Evolutionary conservation across 1,139 yeast genomes (phyloP).

Genomic region (Komagataea norvegica): DNA sequence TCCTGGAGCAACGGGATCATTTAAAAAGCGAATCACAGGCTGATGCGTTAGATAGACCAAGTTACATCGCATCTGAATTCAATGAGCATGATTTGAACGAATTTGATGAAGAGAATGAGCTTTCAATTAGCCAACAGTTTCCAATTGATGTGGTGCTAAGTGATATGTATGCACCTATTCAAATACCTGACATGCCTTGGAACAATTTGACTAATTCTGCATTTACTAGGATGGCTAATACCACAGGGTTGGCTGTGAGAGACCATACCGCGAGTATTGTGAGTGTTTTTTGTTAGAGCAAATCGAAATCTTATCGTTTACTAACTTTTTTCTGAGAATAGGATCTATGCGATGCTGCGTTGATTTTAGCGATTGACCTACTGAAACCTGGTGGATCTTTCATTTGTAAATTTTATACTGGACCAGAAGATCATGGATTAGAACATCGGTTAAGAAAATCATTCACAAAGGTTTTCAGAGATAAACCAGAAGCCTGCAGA

Average conservation of each 20-base stretch:
- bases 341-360: conserved; percentile 90
- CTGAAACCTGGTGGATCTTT: conserved; percentile 67
- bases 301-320: too few species aligned
- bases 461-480: conserved; percentile 54
- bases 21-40: not conserved
- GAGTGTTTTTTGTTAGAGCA: conserved; percentile 26
- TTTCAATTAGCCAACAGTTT: conserved; percentile 14
- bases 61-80: conserved; percentile 22
- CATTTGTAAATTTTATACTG: conserved; percentile 68
- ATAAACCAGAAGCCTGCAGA: conserved; percentile 58
- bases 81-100: conserved; percentile 14
- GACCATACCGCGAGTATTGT: conserved; percentile 61
- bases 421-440: conserved; percentile 60
- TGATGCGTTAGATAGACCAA: conserved; percentile 12
- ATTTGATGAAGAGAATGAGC: conserved; percentile 5
- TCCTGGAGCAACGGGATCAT: conserved; percentile 28
- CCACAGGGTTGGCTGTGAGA: conserved; percentile 55
- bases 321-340: conserved; percentile 25
- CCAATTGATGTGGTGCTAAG: conserved; percentile 72
- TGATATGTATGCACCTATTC: conserved; percentile 79
- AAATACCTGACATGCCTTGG: conserved; percentile 61
- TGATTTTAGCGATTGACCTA: conserved; percentile 66
- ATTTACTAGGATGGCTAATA: conserved; percentile 69
- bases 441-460: conserved; percentile 52
- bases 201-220: conserved; percentile 77